Evolutionary conservation across 225 moss, liverwort and hornwort species (phyloP).

Genomic region (Pseudoscleropodium purum): DNA sequence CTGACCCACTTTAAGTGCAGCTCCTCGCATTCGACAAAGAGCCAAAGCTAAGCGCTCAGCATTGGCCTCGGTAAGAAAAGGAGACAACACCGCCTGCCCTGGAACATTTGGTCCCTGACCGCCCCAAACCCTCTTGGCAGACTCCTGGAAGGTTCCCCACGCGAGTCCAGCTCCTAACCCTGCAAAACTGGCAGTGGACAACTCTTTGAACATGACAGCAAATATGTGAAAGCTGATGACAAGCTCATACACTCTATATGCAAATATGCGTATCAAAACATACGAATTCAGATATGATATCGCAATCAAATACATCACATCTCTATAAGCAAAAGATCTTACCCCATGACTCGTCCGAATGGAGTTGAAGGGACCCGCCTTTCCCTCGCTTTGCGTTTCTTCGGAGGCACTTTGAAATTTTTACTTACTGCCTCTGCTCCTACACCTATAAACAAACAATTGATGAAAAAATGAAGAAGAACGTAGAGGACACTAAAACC

Average conservation of each 20-base stretch:
- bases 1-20: slow-evolving; percentile 96
- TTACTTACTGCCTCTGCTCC: neutral
- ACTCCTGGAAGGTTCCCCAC: slow-evolving; percentile 92
- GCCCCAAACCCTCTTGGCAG: slow-evolving; percentile 83
- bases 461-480: neutral
- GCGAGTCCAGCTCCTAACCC: slow-evolving; percentile 98
- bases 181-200: slow-evolving; percentile 76
- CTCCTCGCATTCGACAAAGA: slow-evolving; percentile 97
- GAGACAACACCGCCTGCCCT: slow-evolving; percentile 67
- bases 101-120: slow-evolving; percentile 59
- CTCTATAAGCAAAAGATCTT: neutral
- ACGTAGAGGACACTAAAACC: neutral
- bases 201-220: slow-evolving; percentile 7
- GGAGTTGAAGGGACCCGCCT: slow-evolving; percentile 85
- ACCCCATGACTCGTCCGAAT: slow-evolving; percentile 83
- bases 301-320: neutral
- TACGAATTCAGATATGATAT: neutral
- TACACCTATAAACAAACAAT: neutral
- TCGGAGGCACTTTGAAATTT: slow-evolving; percentile 28
- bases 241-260: neutral
- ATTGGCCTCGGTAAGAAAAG: slow-evolving; percentile 84
- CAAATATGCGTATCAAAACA: neutral
- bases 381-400: slow-evolving; percentile 77
- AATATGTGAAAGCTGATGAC: neutral
- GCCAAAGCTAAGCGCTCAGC: slow-evolving; percentile 91